Evolutionary conservation across 352 stramenopile species (phyloP), one percentile per base, ranked within the genome.

Genomic region (Phytophthora boehmeriae): DNA sequence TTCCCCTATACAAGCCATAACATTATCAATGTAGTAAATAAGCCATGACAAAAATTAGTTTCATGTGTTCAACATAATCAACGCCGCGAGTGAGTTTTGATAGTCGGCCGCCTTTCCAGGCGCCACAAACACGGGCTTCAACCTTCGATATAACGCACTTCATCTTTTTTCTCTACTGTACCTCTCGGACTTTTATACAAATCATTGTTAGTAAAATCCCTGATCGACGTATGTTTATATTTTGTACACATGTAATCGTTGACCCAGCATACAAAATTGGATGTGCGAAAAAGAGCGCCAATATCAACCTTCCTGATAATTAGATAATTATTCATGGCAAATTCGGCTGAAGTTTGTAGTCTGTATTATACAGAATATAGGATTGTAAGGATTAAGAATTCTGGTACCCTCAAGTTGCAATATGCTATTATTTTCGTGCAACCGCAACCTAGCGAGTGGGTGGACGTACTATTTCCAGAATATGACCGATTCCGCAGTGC

Each of bases 281-380:
- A 52, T 52, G 39, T 39, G 45, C 45, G 27, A n/a, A 52, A 39
- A 23, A 52, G 27, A 23, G 36, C 39, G 45, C 45, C 45, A 41
- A 16, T 23, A 52, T 52, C 45, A 52, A 51, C 44, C 44, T 51
- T 28, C 45, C 45, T 41, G 45, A 52, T 52, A 52, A n/a, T n/a
- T n/a, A n/a, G n/a, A n/a, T n/a, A n/a, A 52, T 52, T 39, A 52
- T 41, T 52, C 14, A 50, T 27, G 25, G 25, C 10, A 14, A 52
- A 38, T 23, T 39, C 32, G 45, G 9, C 45, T 38, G 27, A 52
- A 28, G 27, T 41, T 52, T 25, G 44, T 57, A 38, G 32, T 59
- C 8, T 47, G 34, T 32, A 48, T 54, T 53, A 35, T 48, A 38
- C 32, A 38, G 32, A 38, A 38, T 38, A 38, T 38, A 38, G 32